Conservation (phyloP, 2,329 filamentous ascomycete species). For the Fusarium domesticum region DNA sequence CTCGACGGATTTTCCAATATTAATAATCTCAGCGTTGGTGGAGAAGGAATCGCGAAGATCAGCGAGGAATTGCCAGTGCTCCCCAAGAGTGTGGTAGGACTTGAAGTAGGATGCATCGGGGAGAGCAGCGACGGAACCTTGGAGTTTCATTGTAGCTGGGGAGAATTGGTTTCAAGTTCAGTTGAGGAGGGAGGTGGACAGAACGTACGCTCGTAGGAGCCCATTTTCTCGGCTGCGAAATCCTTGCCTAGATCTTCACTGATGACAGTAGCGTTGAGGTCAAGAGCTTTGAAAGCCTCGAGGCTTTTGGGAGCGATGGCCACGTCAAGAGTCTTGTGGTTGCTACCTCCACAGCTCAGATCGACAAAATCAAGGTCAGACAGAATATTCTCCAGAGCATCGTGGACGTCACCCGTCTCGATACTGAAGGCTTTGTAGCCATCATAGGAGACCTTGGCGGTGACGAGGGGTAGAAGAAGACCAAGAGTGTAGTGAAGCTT, state of each 20-base stretch:
- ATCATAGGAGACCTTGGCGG: slow-evolving; percentile 23
- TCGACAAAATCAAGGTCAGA: slow-evolving; percentile 21
- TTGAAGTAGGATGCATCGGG: slow-evolving; percentile 44
- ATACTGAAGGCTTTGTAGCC: slow-evolving; percentile 29
- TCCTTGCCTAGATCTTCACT: slow-evolving; percentile 27
- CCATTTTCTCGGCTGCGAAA: slow-evolving; percentile 21
- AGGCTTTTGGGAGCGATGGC: slow-evolving; percentile 26
- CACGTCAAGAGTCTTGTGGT: slow-evolving; percentile 23
- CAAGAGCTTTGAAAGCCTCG: slow-evolving; percentile 20
- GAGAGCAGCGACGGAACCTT: background rate
- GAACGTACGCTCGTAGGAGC: slow-evolving; percentile 12
- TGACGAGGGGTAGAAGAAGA: slow-evolving; percentile 11
- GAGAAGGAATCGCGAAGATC: slow-evolving; percentile 44
- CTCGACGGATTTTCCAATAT: slow-evolving; percentile 45
- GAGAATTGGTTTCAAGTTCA: background rate
- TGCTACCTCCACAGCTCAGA: slow-evolving; percentile 25
- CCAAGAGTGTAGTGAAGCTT: slow-evolving; percentile 2
- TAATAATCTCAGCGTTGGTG: slow-evolving; percentile 47
- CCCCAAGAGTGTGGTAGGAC: slow-evolving; percentile 50
- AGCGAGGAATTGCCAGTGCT: slow-evolving; percentile 48
- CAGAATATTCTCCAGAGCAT: slow-evolving; percentile 15
- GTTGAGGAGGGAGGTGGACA: fast-evolving
- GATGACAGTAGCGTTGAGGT: slow-evolving; percentile 20
- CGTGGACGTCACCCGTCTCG: slow-evolving; percentile 14
- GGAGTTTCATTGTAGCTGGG: slow-evolving; percentile 4